phyloP scores from a whole-genome alignment of 495 filamentous ascomycete species.

The Aspergillus carlsbadensis region DNA sequence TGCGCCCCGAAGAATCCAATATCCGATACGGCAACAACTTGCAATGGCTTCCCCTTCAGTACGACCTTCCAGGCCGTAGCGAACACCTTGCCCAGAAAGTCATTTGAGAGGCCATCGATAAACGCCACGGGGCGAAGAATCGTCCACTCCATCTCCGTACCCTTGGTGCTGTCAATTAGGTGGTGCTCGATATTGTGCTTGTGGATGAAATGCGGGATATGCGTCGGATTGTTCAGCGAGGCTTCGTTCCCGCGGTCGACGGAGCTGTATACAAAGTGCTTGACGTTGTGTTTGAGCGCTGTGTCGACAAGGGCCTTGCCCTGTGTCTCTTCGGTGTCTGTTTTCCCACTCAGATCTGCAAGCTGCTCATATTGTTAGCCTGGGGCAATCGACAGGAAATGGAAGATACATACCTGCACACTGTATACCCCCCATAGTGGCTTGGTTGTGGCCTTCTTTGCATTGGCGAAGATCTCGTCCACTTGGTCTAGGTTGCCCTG shows the following conservation, averaged over 20 bases:
- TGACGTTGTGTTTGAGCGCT: conserved; percentile 54
- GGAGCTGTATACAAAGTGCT: conserved; percentile 64
- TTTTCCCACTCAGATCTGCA: conserved; percentile 42
- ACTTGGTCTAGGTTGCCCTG: conserved; percentile 56
- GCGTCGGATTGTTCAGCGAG: conserved; percentile 55
- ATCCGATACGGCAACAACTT: conserved; percentile 56
- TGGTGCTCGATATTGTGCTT: conserved; percentile 67
- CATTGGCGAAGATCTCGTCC: conserved; percentile 50
- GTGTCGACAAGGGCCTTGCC: conserved; percentile 62
- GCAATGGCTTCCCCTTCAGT: conserved; percentile 51
- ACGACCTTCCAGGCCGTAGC: conserved; percentile 47
- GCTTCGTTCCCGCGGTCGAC: conserved; percentile 66
- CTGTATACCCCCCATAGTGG: conserved; percentile 55
- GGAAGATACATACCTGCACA: conserved; percentile 37
- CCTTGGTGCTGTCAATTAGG: conserved; percentile 44
- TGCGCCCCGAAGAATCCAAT: conserved; percentile 65
- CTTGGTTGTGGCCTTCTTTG: conserved; percentile 38
- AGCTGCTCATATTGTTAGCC: neutral
- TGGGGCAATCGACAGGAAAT: too few relatives aligned
- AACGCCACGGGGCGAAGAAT: conserved; percentile 66
- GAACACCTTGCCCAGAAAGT: conserved; percentile 61
- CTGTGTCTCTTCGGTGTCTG: conserved; percentile 56
- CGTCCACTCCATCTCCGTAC: conserved; percentile 54
- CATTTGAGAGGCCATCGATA: conserved; percentile 62
- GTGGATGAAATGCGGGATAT: conserved; percentile 59